Percentiles rank a stretch among this genome's conserved stretches.
These are phyloP conservation scores for Ceriops zippeliana DNA, from an alignment of 345 rosid genomes.

Conservation along the genomic window DNA sequence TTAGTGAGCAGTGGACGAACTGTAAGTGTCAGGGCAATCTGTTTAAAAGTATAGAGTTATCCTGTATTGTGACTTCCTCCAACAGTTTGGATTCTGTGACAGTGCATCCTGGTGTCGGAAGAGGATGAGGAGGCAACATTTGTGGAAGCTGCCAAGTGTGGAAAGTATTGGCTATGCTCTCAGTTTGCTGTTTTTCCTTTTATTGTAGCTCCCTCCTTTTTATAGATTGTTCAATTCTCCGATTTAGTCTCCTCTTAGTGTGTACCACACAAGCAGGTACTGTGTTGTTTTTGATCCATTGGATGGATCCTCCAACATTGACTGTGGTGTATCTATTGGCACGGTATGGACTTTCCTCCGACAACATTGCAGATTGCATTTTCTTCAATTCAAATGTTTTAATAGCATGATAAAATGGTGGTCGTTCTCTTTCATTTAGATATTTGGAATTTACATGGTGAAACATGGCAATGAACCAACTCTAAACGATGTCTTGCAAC, in stretches of 20 bases:
- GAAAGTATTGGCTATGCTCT: constrained; percentile 46
- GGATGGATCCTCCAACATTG: constrained; percentile 98
- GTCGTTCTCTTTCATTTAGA: constrained; percentile 48
- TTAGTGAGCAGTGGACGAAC: constrained; percentile 95
- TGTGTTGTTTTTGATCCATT: constrained; percentile 95
- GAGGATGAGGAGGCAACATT: constrained; percentile 95
- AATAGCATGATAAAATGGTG: constrained; percentile 2
- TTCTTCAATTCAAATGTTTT: constrained; percentile 3
- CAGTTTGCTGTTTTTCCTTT: not conserved
- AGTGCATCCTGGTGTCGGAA: constrained; percentile 96
- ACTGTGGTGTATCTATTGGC: constrained; percentile 97
- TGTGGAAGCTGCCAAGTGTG: constrained; percentile 72
- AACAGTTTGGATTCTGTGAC: constrained; percentile 20
- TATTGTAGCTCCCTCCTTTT: not conserved
- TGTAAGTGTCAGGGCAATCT: constrained; percentile 38
- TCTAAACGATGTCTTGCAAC: constrained; percentile 78
- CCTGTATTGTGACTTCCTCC: constrained; percentile 4
- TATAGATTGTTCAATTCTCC: not conserved
- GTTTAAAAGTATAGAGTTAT: not conserved
- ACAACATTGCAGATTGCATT: not conserved
- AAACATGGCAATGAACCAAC: constrained; percentile 65
- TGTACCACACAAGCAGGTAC: constrained; percentile 45
- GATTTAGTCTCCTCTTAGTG: not conserved
- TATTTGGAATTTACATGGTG: constrained; percentile 85
- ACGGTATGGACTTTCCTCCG: constrained; percentile 47